phyloP scores from a whole-genome alignment of 306 rosid species.

The Parietaria judaica region DNA sequence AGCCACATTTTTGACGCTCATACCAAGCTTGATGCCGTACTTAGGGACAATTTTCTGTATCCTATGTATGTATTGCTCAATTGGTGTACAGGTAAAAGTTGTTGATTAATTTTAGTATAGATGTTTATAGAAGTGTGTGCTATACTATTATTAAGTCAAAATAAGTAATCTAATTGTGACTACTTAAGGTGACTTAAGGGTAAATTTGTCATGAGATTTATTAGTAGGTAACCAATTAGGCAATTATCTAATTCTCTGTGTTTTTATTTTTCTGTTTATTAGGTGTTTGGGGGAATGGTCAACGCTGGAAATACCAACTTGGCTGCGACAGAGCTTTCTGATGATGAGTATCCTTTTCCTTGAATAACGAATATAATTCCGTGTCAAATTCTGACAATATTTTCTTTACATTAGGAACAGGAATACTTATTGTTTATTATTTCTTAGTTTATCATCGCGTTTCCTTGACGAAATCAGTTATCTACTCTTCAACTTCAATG shows the following conservation, averaged over 20 bases:
- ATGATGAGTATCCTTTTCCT: constrained; percentile 81
- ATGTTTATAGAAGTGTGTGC: too few relatives aligned
- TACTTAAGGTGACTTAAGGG: too few relatives aligned
- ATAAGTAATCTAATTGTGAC: too few relatives aligned
- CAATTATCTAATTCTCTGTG: background rate
- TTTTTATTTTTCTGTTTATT: constrained; percentile 6
- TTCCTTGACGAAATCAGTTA: constrained; percentile 81
- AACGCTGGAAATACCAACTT: constrained; percentile 68
- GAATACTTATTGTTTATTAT: too few relatives aligned
- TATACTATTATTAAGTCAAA: too few relatives aligned
- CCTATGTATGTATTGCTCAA: constrained; percentile 70
- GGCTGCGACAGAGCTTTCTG: constrained; percentile 61
- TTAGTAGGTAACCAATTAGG: too few relatives aligned
- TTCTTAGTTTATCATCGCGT: constrained; percentile 1
- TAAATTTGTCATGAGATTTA: too few relatives aligned
- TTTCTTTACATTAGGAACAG: too few relatives aligned
- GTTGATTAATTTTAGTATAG: too few relatives aligned
- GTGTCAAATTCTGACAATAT: too few relatives aligned
- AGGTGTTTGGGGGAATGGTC: constrained; percentile 90
- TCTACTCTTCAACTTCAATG: constrained; percentile 84
- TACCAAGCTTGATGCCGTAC: constrained; percentile 98
- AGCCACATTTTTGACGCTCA: constrained; percentile 83
- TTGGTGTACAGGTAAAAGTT: constrained; percentile 78
- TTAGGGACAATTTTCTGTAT: constrained; percentile 84
- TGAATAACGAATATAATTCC: background rate